Conservation (phyloP, 2,329 filamentous ascomycete genomes). For the Venturia asperata region DNA sequence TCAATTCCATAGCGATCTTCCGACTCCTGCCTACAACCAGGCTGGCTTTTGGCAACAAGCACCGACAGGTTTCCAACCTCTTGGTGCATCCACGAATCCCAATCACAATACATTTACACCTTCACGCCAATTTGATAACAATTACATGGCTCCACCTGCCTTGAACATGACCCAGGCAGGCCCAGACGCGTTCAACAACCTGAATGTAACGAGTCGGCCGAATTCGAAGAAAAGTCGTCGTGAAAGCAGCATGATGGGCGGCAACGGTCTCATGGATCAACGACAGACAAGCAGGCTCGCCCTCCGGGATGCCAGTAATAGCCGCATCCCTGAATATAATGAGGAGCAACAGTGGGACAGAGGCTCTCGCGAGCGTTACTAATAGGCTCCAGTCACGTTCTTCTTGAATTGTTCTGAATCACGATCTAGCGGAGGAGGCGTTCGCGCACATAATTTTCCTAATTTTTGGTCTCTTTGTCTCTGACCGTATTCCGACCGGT, state of each 20-base stretch:
- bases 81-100: conserved; percentile 7
- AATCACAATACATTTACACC: conserved; percentile 17
- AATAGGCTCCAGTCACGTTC: neutral
- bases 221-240: conserved; percentile 10
- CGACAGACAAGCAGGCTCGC: conserved; percentile 13
- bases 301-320: conserved; percentile 17
- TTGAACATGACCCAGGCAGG: conserved; percentile 1
- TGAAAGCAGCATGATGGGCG: conserved; percentile 20
- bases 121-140: neutral
- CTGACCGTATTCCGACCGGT: neutral
- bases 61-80: conserved; percentile 23
- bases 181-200: conserved; percentile 1
- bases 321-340: conserved; percentile 6
- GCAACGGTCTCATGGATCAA: conserved; percentile 17
- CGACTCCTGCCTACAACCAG: conserved; percentile 56
- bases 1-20: conserved; percentile 61
- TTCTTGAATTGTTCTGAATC: neutral
- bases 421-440: neutral
- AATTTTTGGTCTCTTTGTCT: neutral
- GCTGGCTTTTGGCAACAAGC: conserved; percentile 37
- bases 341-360: neutral
- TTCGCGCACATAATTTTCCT: neutral
- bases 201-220: conserved; percentile 1
- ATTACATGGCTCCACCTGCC: conserved; percentile 11
- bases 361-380: neutral